A percentile compares a stretch with the other conserved stretches of the same genome.
phyloP scores from a whole-genome alignment of 1,284 basidiomycete genomes.

The Heterobasidion parviporum region DNA sequence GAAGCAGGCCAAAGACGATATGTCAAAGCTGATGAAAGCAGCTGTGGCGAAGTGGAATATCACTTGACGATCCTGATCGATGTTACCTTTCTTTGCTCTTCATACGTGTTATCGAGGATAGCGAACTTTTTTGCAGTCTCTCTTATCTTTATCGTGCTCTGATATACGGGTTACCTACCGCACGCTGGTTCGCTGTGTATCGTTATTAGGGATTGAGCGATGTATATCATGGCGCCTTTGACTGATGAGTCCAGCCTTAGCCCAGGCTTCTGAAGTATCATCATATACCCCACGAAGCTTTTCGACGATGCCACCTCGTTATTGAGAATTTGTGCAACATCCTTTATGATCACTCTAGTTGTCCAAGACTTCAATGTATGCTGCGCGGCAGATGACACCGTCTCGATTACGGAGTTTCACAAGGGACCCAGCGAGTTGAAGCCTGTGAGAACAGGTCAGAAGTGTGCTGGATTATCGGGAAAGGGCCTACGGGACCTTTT shows the following conservation, averaged over 20 bases:
- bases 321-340: not conserved
- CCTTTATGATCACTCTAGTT: not conserved
- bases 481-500: conserved; percentile 29
- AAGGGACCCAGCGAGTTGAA: conserved; percentile 18
- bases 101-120: not conserved
- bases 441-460: conserved; percentile 9
- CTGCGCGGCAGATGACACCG: conserved; percentile 30
- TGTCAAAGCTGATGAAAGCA: conserved; percentile 58
- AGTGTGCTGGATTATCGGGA: not conserved
- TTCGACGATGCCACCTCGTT: too few relatives aligned
- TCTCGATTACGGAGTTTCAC: conserved; percentile 36
- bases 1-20: conserved; percentile 69
- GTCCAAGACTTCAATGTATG: conserved; percentile 17
- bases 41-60: conserved; percentile 71
- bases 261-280: too few relatives aligned
- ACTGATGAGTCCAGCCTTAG: too few relatives aligned
- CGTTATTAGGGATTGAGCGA: too few relatives aligned
- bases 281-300: too few relatives aligned
- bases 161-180: not conserved
- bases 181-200: too few relatives aligned
- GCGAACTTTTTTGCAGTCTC: not conserved
- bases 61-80: conserved; percentile 16
- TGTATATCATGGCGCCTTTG: too few relatives aligned
- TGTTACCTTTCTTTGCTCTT: not conserved
- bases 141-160: not conserved